These are phyloP conservation scores for Albatrellus sp. DNA, from an alignment of 1,284 basidiomycete genomes.

Conservation along the genomic window DNA sequence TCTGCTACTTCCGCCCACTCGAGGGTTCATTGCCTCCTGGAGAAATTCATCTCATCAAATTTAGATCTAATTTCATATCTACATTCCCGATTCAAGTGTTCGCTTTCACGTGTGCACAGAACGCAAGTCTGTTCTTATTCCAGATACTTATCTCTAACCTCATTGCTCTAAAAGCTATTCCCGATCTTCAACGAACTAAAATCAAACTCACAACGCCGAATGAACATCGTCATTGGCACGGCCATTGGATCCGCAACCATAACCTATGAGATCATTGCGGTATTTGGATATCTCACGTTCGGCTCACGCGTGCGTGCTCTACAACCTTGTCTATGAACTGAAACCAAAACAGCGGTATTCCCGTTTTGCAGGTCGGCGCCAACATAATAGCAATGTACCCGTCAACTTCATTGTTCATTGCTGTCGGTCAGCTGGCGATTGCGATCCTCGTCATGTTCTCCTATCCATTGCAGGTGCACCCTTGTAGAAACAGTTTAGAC, in stretches of 20 bases:
- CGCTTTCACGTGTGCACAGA: slow-evolving; percentile 86
- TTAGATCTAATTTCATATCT: slow-evolving; percentile 71
- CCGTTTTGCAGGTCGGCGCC: slow-evolving; percentile 51
- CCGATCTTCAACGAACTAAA: slow-evolving; percentile 91
- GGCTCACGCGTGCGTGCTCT: slow-evolving; percentile 52
- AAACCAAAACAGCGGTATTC: background rate
- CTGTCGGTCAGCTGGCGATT: slow-evolving; percentile 88
- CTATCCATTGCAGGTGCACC: slow-evolving; percentile 89
- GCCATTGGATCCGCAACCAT: slow-evolving; percentile 75
- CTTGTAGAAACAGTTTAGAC: slow-evolving; percentile 87
- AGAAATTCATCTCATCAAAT: slow-evolving; percentile 54
- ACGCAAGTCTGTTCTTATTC: slow-evolving; percentile 37
- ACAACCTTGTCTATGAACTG: background rate
- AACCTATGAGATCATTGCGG: slow-evolving; percentile 74
- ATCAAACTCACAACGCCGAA: slow-evolving; percentile 67
- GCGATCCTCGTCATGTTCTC: slow-evolving; percentile 84
- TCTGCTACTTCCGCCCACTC: slow-evolving; percentile 62
- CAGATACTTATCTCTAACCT: background rate
- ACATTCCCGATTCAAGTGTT: slow-evolving; percentile 95
- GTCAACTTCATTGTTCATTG: slow-evolving; percentile 85
- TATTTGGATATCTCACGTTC: slow-evolving; percentile 93
- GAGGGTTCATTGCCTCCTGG: slow-evolving; percentile 48
- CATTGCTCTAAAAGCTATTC: slow-evolving; percentile 47
- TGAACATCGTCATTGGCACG: slow-evolving; percentile 80
- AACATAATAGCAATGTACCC: slow-evolving; percentile 97